Base-by-base conservation (phyloP, 2,329 filamentous ascomycete genomes). In the Clonostachys rosea region DNA sequence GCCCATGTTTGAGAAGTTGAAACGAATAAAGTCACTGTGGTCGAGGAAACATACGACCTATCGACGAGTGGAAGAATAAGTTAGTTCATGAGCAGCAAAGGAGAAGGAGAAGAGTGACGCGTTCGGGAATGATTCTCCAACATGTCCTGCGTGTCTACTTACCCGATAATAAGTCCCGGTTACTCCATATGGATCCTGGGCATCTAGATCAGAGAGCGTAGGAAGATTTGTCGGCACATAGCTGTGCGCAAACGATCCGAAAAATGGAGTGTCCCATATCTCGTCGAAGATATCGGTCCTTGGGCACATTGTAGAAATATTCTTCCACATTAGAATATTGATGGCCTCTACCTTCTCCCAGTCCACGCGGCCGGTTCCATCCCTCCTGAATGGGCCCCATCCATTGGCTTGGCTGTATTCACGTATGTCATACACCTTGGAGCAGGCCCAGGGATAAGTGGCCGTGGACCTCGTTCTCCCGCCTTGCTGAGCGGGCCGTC, bases 321-420 rank as follows among this genome's bases (percentile, higher is more conserved):
- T 90, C 58, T 78, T 74, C 5, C 77, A 78, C 5, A 91, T 63
- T 3, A 86, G 80, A 5, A 91, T 70, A 73, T 90, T 79, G 46
- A 90, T 78, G 9, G 85, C 83, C 63, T 91, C 87, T 11, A 91
- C 67, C 67, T 87, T 89, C 63, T 91, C 86, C 88, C 88, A 92
- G 63, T 92, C 87, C 1, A 89, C 83, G 6, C 66, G 63, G 45
- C 73, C 74, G 3, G 71, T 75, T 2, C 76, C 79, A 57, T 91
- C 86, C 44, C 78, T 69, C 57, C 76, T 67, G 56, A 89, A 91
- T 0, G 88, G 88, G 0, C 88, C 88, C 87, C 87, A 91, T 35
- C 73, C 61, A 2, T 77, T 84, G 24, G 64, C 61, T 3, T 68
- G 60, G 0, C 78, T 86, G 62, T 89, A 88, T 53, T 84, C 75